Evolutionary conservation across 805 yeast species (phyloP), one percentile per base, ranked within the genome.

Genomic region (Suhomyces kilbournensis): DNA sequence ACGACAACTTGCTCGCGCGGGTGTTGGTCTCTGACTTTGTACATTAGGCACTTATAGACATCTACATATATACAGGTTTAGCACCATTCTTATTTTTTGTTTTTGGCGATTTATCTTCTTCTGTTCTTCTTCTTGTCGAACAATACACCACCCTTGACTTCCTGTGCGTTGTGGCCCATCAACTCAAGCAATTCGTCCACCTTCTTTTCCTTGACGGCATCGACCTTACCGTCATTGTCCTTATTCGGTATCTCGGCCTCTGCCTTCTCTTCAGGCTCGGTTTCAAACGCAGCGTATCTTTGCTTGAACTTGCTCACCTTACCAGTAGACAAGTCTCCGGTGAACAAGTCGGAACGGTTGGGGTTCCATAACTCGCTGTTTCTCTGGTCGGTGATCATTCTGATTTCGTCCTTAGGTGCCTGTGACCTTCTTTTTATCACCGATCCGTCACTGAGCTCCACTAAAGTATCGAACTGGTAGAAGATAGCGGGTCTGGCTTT

Each of bases 401-500:
- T 79, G 62, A 89, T 76, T 64, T 94, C 97, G 49, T 81, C 85
- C 62, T 90, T 88, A 9, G 99, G 99, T 54, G 84, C 90, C 58
- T 88, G 96, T 0, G 97, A 84, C 61, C 88, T 80, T 70, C 99
- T 81, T 34, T 75, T 76, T 32, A 91, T 77, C 1, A 96, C 96
- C 28, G 97, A 88, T 1, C 99, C 99, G 67, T 94, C 99, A 58
- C 96, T 86, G 53, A 92, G 78, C 70, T 93, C 96, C n/a, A 94
- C 92, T 35, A 79, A 71, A 30, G 92, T 87, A 57, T 93, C 91
- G 67, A 94, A 94, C 68, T 90, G 90, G 72, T 93, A 82, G 70
- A 90, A 92, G 40, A 94, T 87, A 32, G 97, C 91, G 1, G 98
- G 97, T 70, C 97, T 83, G 15, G 97, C 91, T 67, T 88, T 88